Evolutionary conservation across 2,329 filamentous ascomycete genomes (phyloP).

Genomic region (Trichoderma pleuroti): DNA sequence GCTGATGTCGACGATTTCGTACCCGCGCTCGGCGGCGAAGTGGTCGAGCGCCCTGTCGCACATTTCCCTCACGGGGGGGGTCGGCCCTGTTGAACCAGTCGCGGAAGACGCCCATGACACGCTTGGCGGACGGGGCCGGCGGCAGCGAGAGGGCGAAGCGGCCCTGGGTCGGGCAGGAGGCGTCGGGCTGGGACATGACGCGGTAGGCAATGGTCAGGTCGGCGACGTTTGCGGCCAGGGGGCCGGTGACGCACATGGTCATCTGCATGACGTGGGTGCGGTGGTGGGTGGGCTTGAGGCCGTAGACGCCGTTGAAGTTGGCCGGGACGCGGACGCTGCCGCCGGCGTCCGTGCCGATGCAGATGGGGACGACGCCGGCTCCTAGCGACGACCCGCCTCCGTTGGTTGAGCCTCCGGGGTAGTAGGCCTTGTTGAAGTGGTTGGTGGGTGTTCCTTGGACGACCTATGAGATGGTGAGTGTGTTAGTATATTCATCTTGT

Average conservation of each 20-base stretch:
- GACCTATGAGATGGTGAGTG: conserved; percentile 36
- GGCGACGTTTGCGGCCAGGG: conserved; percentile 69
- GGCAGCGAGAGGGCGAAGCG: conserved; percentile 59
- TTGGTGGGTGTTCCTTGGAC: conserved; percentile 72
- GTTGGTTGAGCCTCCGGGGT: conserved; percentile 76
- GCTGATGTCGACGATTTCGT: conserved; percentile 54
- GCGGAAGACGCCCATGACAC: conserved; percentile 68
- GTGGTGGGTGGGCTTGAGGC: conserved; percentile 74
- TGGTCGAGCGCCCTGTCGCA: conserved; percentile 62
- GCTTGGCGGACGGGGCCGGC: conserved; percentile 42
- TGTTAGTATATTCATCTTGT: not conserved
- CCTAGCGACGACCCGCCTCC: conserved; percentile 69
- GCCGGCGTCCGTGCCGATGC: conserved; percentile 71
- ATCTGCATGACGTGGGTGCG: conserved; percentile 58
- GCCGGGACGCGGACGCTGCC: conserved; percentile 72
- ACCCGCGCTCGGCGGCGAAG: conserved; percentile 49
- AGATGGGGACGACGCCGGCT: conserved; percentile 70
- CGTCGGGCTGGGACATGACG: conserved; percentile 70
- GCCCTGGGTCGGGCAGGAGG: conserved; percentile 55
- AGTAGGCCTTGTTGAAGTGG: conserved; percentile 72
- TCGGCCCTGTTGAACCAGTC: conserved; percentile 52
- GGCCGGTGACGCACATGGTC: conserved; percentile 63
- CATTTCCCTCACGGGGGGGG: conserved; percentile 53
- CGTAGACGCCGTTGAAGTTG: conserved; percentile 75
- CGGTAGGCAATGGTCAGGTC: conserved; percentile 83